Conservation (phyloP, 129 eudicot species). For the Helichrysum umbraculigerum region DNA sequence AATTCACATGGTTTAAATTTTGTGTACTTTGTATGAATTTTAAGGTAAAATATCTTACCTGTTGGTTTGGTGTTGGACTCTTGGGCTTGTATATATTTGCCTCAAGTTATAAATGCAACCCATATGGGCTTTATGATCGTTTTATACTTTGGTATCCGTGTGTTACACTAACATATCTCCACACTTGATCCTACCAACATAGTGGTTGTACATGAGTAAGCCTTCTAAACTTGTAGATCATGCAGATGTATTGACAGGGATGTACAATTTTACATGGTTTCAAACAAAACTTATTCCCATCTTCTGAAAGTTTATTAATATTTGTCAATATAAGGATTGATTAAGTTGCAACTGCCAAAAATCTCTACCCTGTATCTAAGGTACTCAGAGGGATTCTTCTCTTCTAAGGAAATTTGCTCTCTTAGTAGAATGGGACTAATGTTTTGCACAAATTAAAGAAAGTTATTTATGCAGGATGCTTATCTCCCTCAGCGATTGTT, state of each 20-base stretch:
- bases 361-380: background rate
- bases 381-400: constrained; percentile 2
- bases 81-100: background rate
- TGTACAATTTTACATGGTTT: background rate
- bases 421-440: background rate
- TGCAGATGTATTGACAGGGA: constrained; percentile 4
- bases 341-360: constrained; percentile 10
- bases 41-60: background rate
- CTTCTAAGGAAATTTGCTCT: background rate
- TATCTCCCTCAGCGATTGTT: constrained; percentile 97
- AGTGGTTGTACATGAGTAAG: background rate
- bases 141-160: background rate
- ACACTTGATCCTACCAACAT: background rate
- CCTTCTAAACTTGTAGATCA: background rate
- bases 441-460: constrained; percentile 13
- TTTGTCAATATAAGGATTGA: constrained; percentile 8
- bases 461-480: constrained; percentile 69
- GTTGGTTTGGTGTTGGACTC: constrained; percentile 11
- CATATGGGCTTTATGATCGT: background rate
- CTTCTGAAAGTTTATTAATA: background rate
- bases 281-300: background rate
- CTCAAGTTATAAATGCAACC: constrained; percentile 14
- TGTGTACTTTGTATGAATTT: background rate
- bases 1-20: background rate
- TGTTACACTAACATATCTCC: constrained; percentile 5